Conservation (phyloP, 768 basidiomycete genomes). For the Leccinum obscurum region DNA sequence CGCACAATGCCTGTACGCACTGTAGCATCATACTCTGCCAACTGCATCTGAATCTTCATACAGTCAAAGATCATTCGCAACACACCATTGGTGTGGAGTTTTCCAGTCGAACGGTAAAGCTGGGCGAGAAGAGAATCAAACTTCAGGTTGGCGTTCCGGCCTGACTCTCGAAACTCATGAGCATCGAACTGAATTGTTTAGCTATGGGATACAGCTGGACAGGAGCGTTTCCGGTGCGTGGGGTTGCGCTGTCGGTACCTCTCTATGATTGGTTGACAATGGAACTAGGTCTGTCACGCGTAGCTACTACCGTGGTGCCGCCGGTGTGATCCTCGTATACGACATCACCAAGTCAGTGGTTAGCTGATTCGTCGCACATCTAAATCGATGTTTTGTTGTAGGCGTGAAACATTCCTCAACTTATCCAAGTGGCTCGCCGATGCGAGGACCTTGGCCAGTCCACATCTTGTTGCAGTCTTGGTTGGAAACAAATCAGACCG, state of each 20-base stretch:
- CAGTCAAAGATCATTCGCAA: constrained; percentile 95
- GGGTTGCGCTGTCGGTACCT: constrained; percentile 3
- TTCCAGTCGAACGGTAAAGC: constrained; percentile 87
- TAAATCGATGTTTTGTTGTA: constrained; percentile 33
- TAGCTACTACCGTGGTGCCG: constrained; percentile 95
- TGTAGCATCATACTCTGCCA: constrained; percentile 2
- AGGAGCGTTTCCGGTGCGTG: constrained; percentile 85
- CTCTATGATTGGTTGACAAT: constrained; percentile 13
- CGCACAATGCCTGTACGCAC: constrained; percentile 87
- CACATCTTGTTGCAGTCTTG: constrained; percentile 84
- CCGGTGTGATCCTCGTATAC: constrained; percentile 89
- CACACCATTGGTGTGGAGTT: constrained; percentile 99
- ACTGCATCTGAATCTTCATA: constrained; percentile 9
- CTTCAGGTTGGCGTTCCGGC: constrained; percentile 68
- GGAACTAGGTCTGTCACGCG: constrained; percentile 78
- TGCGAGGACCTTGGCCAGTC: constrained; percentile 88
- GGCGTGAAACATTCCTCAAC: constrained; percentile 84
- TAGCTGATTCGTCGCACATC: neutral
- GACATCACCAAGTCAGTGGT: constrained; percentile 80
- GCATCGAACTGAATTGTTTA: constrained; percentile 33
- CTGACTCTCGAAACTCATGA: constrained; percentile 8
- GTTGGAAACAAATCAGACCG: constrained; percentile 96
- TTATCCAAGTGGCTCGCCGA: constrained; percentile 91
- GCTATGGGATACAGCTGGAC: constrained; percentile 98
- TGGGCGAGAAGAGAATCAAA: constrained; percentile 94